phyloP scores from a whole-genome alignment of 2,329 filamentous ascomycete species.

The Huntiella bhutanensis region DNA sequence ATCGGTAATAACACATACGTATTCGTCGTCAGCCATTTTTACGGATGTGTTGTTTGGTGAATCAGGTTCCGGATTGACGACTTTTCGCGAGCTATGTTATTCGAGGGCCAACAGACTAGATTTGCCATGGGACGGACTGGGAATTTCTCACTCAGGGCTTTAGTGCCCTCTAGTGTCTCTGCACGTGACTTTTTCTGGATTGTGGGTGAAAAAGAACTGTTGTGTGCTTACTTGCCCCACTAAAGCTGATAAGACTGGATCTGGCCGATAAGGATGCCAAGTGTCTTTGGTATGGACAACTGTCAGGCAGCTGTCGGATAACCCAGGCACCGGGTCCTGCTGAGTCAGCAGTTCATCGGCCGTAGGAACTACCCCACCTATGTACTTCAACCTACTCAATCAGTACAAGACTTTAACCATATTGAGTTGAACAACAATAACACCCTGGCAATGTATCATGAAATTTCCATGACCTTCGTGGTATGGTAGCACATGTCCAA shows the following conservation, averaged over 20 bases:
- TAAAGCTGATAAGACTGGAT: background rate
- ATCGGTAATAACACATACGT: constrained; percentile 41
- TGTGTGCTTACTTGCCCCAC: constrained; percentile 6
- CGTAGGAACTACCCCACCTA: no score
- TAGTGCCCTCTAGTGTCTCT: constrained; percentile 9
- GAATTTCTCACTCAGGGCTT: constrained; percentile 12
- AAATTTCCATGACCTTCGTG: no score
- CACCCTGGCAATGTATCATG: no score
- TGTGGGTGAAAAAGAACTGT: constrained; percentile 8
- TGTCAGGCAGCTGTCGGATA: background rate
- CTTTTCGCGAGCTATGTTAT: constrained; percentile 12
- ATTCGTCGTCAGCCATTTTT: constrained; percentile 73
- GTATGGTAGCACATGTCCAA: no score
- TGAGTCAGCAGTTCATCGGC: background rate
- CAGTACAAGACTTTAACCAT: no score
- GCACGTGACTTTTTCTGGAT: constrained; percentile 11
- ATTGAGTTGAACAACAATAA: no score
- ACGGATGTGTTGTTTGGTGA: constrained; percentile 22
- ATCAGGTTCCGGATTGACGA: constrained; percentile 11
- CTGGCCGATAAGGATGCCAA: no score
- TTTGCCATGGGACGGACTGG: constrained; percentile 9
- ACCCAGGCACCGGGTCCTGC: background rate
- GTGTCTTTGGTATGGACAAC: no score
- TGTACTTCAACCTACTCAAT: no score
- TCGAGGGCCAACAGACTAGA: constrained; percentile 10